Conservation (phyloP, 495 filamentous ascomycete species). For the Pyrenopolyporus hunteri region DNA sequence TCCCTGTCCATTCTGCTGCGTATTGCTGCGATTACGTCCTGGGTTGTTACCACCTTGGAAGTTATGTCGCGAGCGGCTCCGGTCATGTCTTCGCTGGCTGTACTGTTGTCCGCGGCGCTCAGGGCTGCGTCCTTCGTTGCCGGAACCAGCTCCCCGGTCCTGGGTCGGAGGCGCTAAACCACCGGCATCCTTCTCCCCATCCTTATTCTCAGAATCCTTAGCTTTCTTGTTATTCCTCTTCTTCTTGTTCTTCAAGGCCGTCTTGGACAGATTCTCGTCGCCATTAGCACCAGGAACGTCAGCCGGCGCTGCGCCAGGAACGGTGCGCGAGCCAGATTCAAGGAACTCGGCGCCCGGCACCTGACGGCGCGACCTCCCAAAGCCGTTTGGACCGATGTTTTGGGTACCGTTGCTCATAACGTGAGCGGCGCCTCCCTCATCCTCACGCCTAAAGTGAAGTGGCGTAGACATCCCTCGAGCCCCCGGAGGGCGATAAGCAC, state of each 20-base stretch:
- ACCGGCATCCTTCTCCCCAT: conserved; percentile 39
- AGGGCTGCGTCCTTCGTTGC: conserved; percentile 65
- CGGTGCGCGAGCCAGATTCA: conserved; percentile 43
- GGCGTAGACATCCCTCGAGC: conserved; percentile 88
- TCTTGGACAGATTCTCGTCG: conserved; percentile 77
- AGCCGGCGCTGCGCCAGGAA: conserved; percentile 80
- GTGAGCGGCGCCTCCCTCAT: conserved; percentile 92
- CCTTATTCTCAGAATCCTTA: conserved; percentile 67
- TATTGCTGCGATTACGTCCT: conserved; percentile 53
- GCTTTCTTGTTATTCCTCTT: conserved; percentile 96
- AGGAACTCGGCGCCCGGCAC: conserved; percentile 61
- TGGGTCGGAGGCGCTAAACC: conserved; percentile 52
- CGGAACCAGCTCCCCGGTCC: conserved; percentile 45
- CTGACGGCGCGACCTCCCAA: conserved; percentile 68
- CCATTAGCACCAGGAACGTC: conserved; percentile 68
- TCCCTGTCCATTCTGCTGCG: conserved; percentile 51
- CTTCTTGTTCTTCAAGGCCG: conserved; percentile 97
- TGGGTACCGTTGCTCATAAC: conserved; percentile 76
- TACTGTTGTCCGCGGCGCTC: conserved; percentile 60
- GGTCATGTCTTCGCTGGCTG: conserved; percentile 56
- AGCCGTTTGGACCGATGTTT: conserved; percentile 72
- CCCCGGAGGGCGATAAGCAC: conserved; percentile 95
- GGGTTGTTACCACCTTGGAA: conserved; percentile 45
- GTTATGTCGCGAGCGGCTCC: conserved; percentile 65
- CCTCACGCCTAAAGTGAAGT: conserved; percentile 94